A percentile compares a stretch with the other conserved stretches of the same genome.
Conservation (phyloP, 2,329 filamentous ascomycete genomes). For the Beauveria bassiana region DNA sequence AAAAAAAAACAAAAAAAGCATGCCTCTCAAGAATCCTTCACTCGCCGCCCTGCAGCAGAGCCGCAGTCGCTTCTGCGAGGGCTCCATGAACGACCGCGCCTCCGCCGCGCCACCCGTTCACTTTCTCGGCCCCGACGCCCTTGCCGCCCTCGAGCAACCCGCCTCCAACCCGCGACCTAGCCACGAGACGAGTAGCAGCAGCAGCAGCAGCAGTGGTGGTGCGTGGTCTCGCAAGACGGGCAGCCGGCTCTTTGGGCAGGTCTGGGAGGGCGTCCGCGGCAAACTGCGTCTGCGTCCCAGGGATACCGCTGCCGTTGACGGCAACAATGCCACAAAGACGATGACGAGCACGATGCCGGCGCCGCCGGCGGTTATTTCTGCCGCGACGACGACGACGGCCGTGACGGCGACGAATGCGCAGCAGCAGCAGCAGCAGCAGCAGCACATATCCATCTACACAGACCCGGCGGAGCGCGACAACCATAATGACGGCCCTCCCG, state of each 20-base stretch:
- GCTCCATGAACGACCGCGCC: slow-evolving; percentile 76
- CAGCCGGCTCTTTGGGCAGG: slow-evolving; percentile 25
- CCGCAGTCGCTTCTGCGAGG: slow-evolving; percentile 61
- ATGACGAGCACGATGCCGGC: slow-evolving; percentile 10
- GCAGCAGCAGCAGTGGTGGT: slow-evolving; percentile 10
- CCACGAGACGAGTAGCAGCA: neutral
- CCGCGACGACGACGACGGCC: slow-evolving; percentile 8
- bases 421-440: neutral
- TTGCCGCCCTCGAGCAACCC: slow-evolving; percentile 23
- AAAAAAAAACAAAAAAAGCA: neutral
- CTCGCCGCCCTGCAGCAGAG: slow-evolving; percentile 25
- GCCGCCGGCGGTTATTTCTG: neutral
- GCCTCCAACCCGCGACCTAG: neutral
- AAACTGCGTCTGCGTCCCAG: slow-evolving; percentile 21
- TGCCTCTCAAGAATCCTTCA: slow-evolving; percentile 19
- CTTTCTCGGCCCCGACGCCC: slow-evolving; percentile 46
- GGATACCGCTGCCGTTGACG: neutral
- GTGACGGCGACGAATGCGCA: neutral
- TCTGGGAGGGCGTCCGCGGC: slow-evolving; percentile 32
- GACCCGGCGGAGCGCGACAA: neutral
- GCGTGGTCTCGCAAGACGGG: slow-evolving; percentile 1
- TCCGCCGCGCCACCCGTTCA: slow-evolving; percentile 63
- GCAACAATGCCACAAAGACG: slow-evolving; percentile 13
- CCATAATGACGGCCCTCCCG: neutral
- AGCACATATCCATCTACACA: neutral